phyloP scores from a whole-genome alignment of 1,284 basidiomycete genomes.

The Dichomitus squalens region DNA sequence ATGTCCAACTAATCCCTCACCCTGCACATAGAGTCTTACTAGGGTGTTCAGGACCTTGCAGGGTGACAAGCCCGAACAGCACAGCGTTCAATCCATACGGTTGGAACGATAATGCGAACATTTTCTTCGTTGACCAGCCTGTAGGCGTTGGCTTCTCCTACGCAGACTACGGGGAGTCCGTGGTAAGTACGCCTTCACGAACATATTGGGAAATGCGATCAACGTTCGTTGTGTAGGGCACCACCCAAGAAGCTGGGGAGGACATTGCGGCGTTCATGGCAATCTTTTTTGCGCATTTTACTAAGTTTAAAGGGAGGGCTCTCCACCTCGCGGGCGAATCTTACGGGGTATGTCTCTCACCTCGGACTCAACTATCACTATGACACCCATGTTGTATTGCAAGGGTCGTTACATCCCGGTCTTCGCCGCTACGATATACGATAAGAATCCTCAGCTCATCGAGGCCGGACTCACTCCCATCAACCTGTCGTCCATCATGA shows the following conservation, averaged over 20 bases:
- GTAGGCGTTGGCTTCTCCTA: slow-evolving; percentile 72
- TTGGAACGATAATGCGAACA: slow-evolving; percentile 71
- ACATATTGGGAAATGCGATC: neutral
- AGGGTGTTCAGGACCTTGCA: slow-evolving; percentile 31
- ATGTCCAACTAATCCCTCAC: slow-evolving; percentile 38
- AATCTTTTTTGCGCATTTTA: slow-evolving; percentile 79
- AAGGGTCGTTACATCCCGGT: slow-evolving; percentile 84
- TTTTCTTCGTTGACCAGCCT: slow-evolving; percentile 74
- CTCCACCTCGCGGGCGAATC: slow-evolving; percentile 80
- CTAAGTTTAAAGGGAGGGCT: slow-evolving; percentile 61
- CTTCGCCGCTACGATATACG: slow-evolving; percentile 78
- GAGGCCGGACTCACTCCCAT: slow-evolving; percentile 65
- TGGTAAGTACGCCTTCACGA: slow-evolving; percentile 40
- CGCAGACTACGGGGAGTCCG: slow-evolving; percentile 67
- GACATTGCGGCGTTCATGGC: slow-evolving; percentile 73
- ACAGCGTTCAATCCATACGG: slow-evolving; percentile 56
- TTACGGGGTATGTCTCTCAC: slow-evolving; percentile 38
- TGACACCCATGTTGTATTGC: neutral
- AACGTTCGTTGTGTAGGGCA: slow-evolving; percentile 36
- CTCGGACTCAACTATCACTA: neutral
- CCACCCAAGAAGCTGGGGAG: slow-evolving; percentile 67
- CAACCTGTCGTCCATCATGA: slow-evolving; percentile 79
- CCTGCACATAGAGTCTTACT: slow-evolving; percentile 43
- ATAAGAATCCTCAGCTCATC: slow-evolving; percentile 66
- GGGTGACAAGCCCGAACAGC: slow-evolving; percentile 43